Base-by-base conservation (phyloP, 768 basidiomycete genomes). In the Pleurotus tuber-regium region DNA sequence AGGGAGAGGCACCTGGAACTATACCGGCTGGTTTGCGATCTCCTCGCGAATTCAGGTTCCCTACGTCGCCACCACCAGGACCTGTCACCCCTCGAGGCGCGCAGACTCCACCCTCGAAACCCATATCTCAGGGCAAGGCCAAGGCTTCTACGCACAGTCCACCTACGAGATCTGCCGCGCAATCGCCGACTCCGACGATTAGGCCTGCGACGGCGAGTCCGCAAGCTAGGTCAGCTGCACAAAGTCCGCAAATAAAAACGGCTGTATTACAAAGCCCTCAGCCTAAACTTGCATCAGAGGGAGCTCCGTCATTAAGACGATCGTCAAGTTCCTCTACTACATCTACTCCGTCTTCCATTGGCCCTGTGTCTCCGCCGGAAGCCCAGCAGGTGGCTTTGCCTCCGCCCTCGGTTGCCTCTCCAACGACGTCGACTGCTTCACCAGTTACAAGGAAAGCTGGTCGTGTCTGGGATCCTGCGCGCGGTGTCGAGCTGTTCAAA, bases 401-500 rank as follows among this genome's bases (percentile, higher is more conserved):
- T 9, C 70, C 73, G 12, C 83, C 85, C 0, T 82, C 83, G 0
- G 50, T 64, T 30, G 53, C 66, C 14, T 61, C 69, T 8, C 66
- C 74, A 2, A 44, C 63, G 30, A 83, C 85, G 0, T 83, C 83
- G 0, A 50, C 66, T 14, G n/a, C n/a, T n/a, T n/a, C n/a, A n/a
- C 61, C 69, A 5, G 65, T 74, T 3, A 42, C 63, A 29, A 66
- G 71, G 43, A 81, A 78, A 59, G 74, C 77, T 18, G 79, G 77
- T 2, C 78, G 91, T 18, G 85, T 88, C 4, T 96, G 88, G 84
- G 92, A 94, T 63, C 92, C 92, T 14, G 83, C 84, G 8, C 83
- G 92, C 18, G 87, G 86, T 38, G 84, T 94, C 2, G 92, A 95
- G 53, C 60, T 88, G 33, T 92, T 94, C 70, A 94, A 92, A 66